Evolutionary conservation across 768 basidiomycete genomes (phyloP).

Genomic region (Podaxis sp.): DNA sequence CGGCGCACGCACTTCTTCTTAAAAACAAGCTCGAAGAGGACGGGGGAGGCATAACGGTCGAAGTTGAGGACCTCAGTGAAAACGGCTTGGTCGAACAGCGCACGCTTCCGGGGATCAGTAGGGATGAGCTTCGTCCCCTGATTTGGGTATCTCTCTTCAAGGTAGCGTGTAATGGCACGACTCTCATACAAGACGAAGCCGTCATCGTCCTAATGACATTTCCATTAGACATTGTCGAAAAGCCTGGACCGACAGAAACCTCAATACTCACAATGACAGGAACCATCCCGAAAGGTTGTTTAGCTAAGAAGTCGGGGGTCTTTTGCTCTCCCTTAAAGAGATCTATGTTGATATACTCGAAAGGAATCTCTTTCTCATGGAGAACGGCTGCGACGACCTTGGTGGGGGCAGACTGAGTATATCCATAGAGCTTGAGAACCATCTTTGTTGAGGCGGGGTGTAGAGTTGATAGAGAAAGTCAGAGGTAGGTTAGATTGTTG

Average conservation of each 20-base stretch:
- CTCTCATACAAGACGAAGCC: constrained; percentile 57
- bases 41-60: constrained; percentile 29
- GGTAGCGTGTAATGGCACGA: constrained; percentile 54
- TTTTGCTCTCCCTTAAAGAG: constrained; percentile 42
- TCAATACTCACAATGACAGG: constrained; percentile 44
- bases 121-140: constrained; percentile 52
- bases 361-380: constrained; percentile 52
- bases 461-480: neutral
- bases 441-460: constrained; percentile 19
- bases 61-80: constrained; percentile 51
- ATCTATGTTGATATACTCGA: constrained; percentile 44
- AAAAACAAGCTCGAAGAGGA: constrained; percentile 47
- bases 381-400: constrained; percentile 45
- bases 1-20: constrained; percentile 37
- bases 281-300: constrained; percentile 59
- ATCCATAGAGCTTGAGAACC: constrained; percentile 41
- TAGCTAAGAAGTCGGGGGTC: constrained; percentile 30
- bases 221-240: neutral
- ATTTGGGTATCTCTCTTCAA: constrained; percentile 45
- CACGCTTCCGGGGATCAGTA: constrained; percentile 29
- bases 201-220: constrained; percentile 43
- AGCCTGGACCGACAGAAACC: no score
- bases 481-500: neutral
- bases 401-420: constrained; percentile 39
- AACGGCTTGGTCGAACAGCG: constrained; percentile 39